These are phyloP conservation scores for Kodamaea fukazawae DNA, from an alignment of 805 yeast species.

Conservation along the genomic window DNA sequence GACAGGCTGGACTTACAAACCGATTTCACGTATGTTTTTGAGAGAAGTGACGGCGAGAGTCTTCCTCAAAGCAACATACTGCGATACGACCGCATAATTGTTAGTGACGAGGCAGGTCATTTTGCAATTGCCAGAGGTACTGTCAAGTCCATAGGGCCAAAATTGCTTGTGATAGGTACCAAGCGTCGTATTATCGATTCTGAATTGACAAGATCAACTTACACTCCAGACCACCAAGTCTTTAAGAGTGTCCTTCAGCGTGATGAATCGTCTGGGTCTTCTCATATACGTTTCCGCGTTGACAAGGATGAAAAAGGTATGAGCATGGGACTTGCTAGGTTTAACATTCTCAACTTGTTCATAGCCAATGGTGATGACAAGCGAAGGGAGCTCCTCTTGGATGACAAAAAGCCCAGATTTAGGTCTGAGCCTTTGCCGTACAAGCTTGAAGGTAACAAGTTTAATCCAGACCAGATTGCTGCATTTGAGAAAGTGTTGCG, in stretches of 20 bases:
- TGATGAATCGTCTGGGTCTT: constrained; percentile 6
- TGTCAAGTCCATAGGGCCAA: constrained; percentile 44
- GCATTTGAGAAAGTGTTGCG: constrained; percentile 68
- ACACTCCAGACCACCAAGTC: constrained; percentile 46
- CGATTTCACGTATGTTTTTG: constrained; percentile 48
- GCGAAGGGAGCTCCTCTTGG: constrained; percentile 52
- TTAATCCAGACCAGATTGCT: constrained; percentile 63
- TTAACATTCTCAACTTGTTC: constrained; percentile 69
- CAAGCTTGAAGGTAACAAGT: constrained; percentile 3
- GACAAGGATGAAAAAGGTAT: constrained; percentile 78
- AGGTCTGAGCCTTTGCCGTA: constrained; percentile 20
- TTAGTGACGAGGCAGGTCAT: constrained; percentile 81
- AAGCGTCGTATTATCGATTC: constrained; percentile 51
- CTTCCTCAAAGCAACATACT: constrained; percentile 43
- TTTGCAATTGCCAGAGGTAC: constrained; percentile 68
- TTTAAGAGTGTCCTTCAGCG: constrained; percentile 46
- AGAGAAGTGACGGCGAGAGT: constrained; percentile 27
- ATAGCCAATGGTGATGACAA: constrained; percentile 45
- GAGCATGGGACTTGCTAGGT: constrained; percentile 74
- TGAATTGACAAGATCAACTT: constrained; percentile 38
- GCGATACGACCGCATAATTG: constrained; percentile 59
- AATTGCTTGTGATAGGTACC: constrained; percentile 48
- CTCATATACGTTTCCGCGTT: constrained; percentile 48
- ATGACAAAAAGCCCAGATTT: constrained; percentile 48
- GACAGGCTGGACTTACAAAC: constrained; percentile 22